Evolutionary conservation across 225 moss, liverwort and hornwort genomes (phyloP), one percentile per base, ranked within the genome.

Genomic region (Sphagnum tenellum): DNA sequence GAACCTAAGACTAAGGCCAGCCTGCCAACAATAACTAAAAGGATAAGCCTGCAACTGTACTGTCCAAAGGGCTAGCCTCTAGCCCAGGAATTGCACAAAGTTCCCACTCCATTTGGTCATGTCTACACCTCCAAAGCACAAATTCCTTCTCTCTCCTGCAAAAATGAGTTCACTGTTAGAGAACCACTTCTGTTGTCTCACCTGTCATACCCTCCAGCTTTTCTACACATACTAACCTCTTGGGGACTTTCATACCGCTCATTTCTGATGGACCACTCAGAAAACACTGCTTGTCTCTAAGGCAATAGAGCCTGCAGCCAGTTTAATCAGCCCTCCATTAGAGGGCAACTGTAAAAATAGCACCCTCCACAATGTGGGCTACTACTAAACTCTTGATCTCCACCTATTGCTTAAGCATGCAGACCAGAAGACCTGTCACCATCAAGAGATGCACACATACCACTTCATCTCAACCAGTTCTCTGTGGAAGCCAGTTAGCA

Each of bases 71-170:
- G 44, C 48, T 69, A 57, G 9, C 12, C 61, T 58, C 11, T 59
- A 54, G 50, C 68, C 68, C 72, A 67, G 64, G 64, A 77, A 60
- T 61, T 67, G 73, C 77, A 70, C 62, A 11, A 47, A 52, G 53
- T n/a, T 62, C 13, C 56, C 11, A 49, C 62, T 60, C 49, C 57
- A 65, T 13, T 55, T 45, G 62, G 49, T 65, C 63, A 48, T 60
- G 55, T 56, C 14, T 57, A 49, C 47, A 50, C 52, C 70, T 53
- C 45, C 50, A 65, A 9, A 44, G 62, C 72, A 57, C 62, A 48
- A 69, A 58, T 55, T 66, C 62, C 65, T 69, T 55, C 71, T 63
- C 72, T 69, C 59, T 14, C 66, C 77, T 77, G 72, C 72, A 58
- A 9, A 47, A 54, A 45, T 50, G 9, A 66, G n/a, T 3, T 12